Evolutionary conservation across 116 monocot species (phyloP).

Genomic region (Posidonia oceanica): DNA sequence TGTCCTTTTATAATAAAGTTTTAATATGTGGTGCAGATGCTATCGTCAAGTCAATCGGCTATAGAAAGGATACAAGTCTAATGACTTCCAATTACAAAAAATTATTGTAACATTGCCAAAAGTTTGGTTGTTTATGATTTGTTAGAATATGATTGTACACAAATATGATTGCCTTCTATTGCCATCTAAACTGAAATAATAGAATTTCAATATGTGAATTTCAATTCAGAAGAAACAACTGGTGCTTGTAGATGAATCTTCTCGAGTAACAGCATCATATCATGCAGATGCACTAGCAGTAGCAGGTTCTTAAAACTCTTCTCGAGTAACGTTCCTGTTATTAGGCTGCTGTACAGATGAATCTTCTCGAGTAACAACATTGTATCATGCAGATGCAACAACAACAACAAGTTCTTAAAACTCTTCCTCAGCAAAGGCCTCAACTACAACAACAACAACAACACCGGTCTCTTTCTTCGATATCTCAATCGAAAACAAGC

Average conservation of each 20-base stretch:
- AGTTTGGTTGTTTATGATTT: constrained; percentile 61
- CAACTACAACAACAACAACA: constrained; percentile 36
- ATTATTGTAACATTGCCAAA: constrained; percentile 58
- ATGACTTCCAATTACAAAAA: constrained; percentile 14
- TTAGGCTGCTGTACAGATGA: constrained; percentile 16
- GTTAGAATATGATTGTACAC: too few species aligned
- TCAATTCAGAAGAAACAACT: too few species aligned
- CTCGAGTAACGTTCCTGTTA: constrained; percentile 7
- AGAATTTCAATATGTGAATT: too few species aligned
- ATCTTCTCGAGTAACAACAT: constrained; percentile 26
- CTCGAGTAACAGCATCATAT: constrained; percentile 43
- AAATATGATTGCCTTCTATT: too few species aligned
- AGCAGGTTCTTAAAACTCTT: constrained; percentile 9
- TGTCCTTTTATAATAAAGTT: too few species aligned
- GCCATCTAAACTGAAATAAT: too few species aligned
- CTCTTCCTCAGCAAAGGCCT: constrained; percentile 33
- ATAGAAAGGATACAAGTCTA: constrained; percentile 3
- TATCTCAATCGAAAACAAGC: constrained; percentile 43
- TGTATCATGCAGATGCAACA: constrained; percentile 41
- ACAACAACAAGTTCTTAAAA: constrained; percentile 54
- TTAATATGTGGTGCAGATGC: too few species aligned
- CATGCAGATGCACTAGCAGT: constrained; percentile 26
- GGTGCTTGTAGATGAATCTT: too few species aligned
- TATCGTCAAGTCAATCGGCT: too few species aligned
- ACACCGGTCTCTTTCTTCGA: constrained; percentile 20